These are phyloP conservation scores for Pistacia vera DNA, from an alignment of 345 rosid species.

Conservation along the genomic window DNA sequence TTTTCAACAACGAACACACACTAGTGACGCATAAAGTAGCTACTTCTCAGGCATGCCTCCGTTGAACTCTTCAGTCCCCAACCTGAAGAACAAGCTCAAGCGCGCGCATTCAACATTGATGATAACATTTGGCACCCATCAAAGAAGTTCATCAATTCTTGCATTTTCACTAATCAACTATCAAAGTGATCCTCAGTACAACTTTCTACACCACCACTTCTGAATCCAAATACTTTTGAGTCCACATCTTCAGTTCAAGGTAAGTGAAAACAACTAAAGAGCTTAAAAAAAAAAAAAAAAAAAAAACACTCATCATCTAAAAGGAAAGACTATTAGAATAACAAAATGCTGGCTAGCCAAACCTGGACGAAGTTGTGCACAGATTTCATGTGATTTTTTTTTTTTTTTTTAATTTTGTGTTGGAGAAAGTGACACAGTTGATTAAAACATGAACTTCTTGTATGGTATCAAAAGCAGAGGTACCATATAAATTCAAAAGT, in stretches of 20 bases:
- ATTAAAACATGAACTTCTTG: slow-evolving; percentile 27
- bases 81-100: slow-evolving; percentile 44
- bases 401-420: background rate
- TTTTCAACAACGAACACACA: slow-evolving; percentile 24
- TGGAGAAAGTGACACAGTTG: slow-evolving; percentile 15
- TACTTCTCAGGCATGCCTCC: slow-evolving; percentile 55
- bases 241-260: slow-evolving; percentile 62
- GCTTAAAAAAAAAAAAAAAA: background rate
- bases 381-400: slow-evolving; percentile 16
- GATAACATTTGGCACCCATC: slow-evolving; percentile 44
- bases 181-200: slow-evolving; percentile 47
- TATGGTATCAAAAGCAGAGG: slow-evolving; percentile 28
- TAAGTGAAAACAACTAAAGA: slow-evolving; percentile 23
- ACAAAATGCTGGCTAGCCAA: slow-evolving; percentile 16
- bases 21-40: slow-evolving; percentile 19
- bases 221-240: slow-evolving; percentile 54
- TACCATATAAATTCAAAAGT: slow-evolving; percentile 25
- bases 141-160: slow-evolving; percentile 47
- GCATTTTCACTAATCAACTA: slow-evolving; percentile 47
- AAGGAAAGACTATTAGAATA: background rate
- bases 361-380: slow-evolving; percentile 12
- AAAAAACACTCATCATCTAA: background rate
- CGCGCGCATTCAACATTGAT: slow-evolving; percentile 47
- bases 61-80: slow-evolving; percentile 41
- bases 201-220: slow-evolving; percentile 46